These are phyloP conservation scores for Phytophthora hybrid DNA, from an alignment of 352 stramenopile genomes.

Conservation along the genomic window DNA sequence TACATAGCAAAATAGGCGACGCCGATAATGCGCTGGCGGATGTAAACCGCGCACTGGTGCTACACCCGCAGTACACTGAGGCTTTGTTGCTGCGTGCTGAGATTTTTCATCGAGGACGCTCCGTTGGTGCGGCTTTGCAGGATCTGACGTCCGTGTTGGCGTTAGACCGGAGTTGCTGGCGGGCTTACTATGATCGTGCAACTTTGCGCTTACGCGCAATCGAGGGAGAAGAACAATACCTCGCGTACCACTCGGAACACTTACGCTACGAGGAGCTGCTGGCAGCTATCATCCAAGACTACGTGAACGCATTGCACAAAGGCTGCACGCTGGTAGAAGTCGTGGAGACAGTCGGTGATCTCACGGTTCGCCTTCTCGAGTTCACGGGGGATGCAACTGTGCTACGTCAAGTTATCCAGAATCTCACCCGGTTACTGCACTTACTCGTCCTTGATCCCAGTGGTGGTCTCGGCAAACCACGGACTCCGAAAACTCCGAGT, in stretches of 20 bases:
- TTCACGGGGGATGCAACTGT: slow-evolving; percentile 69
- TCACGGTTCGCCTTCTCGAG: slow-evolving; percentile 72
- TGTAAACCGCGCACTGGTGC: slow-evolving; percentile 61
- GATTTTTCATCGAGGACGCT: slow-evolving; percentile 62
- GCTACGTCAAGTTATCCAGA: slow-evolving; percentile 69
- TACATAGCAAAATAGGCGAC: slow-evolving; percentile 67
- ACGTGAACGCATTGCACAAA: slow-evolving; percentile 73
- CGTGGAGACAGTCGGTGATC: slow-evolving; percentile 76
- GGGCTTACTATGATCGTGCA: slow-evolving; percentile 82
- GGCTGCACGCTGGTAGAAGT: slow-evolving; percentile 79
- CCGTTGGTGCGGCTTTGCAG: slow-evolving; percentile 60
- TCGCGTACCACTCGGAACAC: slow-evolving; percentile 75
- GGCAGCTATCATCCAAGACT: slow-evolving; percentile 76
- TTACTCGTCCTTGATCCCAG: slow-evolving; percentile 54
- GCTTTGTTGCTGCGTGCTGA: slow-evolving; percentile 73
- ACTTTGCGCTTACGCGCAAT: slow-evolving; percentile 71
- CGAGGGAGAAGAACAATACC: slow-evolving; percentile 67
- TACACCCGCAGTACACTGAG: slow-evolving; percentile 74
- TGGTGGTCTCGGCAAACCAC: slow-evolving; percentile 37
- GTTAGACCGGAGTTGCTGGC: slow-evolving; percentile 75
- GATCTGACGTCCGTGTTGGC: slow-evolving; percentile 69
- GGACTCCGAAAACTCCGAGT: slow-evolving; percentile 12
- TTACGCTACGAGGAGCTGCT: slow-evolving; percentile 74
- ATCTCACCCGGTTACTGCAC: slow-evolving; percentile 65
- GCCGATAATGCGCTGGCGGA: slow-evolving; percentile 63